A percentile compares a stretch with the other conserved stretches of the same genome.
phyloP scores from a whole-genome alignment of 495 filamentous ascomycete species.

The Aspergillus mulundensis region DNA sequence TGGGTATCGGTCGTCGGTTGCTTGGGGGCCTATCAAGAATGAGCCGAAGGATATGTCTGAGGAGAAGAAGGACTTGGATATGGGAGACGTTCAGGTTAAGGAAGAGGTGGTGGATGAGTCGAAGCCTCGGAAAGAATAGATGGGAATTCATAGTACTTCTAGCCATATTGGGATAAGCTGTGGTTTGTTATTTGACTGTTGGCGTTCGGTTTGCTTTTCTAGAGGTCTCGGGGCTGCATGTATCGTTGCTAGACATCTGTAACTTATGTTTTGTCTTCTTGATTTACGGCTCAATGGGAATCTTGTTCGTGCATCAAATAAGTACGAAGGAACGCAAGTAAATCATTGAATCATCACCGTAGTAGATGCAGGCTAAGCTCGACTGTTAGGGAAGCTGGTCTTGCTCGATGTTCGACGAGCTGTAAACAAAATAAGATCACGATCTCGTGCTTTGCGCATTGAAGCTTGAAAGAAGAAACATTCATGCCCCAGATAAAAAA shows the following conservation, averaged over 20 bases:
- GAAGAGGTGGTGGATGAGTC: background rate
- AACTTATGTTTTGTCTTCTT: background rate
- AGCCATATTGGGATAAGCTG: background rate
- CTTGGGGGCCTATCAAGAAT: slow-evolving; percentile 19
- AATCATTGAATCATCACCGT: too few species aligned
- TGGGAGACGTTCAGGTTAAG: background rate
- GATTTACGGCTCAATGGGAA: background rate
- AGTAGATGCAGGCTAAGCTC: too few species aligned
- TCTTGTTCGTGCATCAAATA: too few species aligned
- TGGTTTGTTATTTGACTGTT: background rate
- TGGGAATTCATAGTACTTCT: too few species aligned
- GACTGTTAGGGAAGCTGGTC: too few species aligned
- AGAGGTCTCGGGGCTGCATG: background rate
- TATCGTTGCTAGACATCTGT: too few species aligned
- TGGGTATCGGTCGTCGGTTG: background rate
- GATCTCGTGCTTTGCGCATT: too few species aligned
- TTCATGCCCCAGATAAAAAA: too few species aligned
- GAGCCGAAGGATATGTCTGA: slow-evolving; percentile 9
- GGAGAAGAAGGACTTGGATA: background rate
- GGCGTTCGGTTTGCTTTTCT: background rate
- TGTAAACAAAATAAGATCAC: too few species aligned
- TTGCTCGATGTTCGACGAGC: too few species aligned
- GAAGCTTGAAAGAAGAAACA: too few species aligned
- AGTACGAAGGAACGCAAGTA: too few species aligned
- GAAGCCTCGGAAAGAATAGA: background rate